Evolutionary conservation across 441 rosid species (phyloP), one percentile per base, ranked within the genome.

Genomic region (Croton laevigatus): DNA sequence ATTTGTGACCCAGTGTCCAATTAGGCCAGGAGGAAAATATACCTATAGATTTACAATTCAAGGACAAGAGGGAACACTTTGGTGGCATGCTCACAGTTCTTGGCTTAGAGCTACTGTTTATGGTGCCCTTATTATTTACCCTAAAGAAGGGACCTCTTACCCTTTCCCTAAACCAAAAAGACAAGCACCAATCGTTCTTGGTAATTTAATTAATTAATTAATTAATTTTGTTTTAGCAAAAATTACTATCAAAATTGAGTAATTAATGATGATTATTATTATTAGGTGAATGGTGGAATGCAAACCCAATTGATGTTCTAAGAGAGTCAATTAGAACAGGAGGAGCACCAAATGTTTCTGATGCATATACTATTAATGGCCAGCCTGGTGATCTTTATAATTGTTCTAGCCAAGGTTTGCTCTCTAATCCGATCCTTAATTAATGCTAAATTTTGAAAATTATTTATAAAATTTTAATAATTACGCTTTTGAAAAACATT

Each of bases 61-160:
- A 75, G 93, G 90, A 46, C 96, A 92, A 68, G 93, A 85, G 76
- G 98, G 98, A 27, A 92, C 98, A 9, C 69, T 92, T 53, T 92
- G 98, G 98, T 92, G 98, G 98, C 98, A 92, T 66, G 96, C 96
- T 51, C 98, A 92, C 22, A 92, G 98, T 80, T 87, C 94, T 0
- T 92, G 98, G 98, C 96, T 92, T 54, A 75, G 96, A 78, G 94
- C 96, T 59, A 90, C 98, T 5, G 96, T 90, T 59, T 86, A 88
- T 62, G 98, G 96, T 16, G 96, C 93, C 69, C 80, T 92, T 19
- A 82, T 90, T 62, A 79, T 92, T 60, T 83, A 81, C 44, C 96
- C 98, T 1, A 76, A 63, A 72, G 73, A 69, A 69, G 94, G 90
- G 9, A 74, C 86, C 34, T 62, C 89, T 2, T 92, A 87, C 51